phyloP scores from a whole-genome alignment of 2,329 filamentous ascomycete species.

The Rutstroemia sp. region DNA sequence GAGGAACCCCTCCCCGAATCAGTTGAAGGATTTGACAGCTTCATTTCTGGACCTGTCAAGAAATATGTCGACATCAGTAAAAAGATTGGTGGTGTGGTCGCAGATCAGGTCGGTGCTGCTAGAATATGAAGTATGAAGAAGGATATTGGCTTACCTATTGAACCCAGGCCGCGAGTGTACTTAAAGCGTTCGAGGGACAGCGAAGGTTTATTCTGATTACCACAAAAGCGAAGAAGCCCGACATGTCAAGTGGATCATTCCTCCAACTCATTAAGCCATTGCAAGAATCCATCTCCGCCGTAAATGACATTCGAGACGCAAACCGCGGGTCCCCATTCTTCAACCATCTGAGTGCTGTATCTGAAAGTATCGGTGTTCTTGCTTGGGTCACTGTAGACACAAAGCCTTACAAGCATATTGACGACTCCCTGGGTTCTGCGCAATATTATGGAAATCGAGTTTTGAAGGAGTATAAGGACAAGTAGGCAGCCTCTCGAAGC shows the following conservation, averaged over 20 bases:
- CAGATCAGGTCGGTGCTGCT: conserved; percentile 59
- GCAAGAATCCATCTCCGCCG: conserved; percentile 71
- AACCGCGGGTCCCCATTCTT: conserved; percentile 71
- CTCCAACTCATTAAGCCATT: conserved; percentile 80
- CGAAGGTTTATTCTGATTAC: conserved; percentile 82
- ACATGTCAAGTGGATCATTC: conserved; percentile 54
- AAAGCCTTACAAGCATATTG: conserved; percentile 79
- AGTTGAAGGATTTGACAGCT: conserved; percentile 81
- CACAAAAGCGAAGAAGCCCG: conserved; percentile 87
- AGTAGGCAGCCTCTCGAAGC: conserved; percentile 37
- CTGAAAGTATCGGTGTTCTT: conserved; percentile 82
- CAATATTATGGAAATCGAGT: conserved; percentile 95
- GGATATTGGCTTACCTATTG: too few species aligned
- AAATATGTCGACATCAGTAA: conserved; percentile 73
- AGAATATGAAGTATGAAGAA: background rate
- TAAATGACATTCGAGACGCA: conserved; percentile 72
- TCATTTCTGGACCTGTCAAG: conserved; percentile 67
- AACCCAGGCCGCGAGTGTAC: conserved; percentile 42
- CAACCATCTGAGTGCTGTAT: conserved; percentile 77
- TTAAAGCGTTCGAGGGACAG: conserved; percentile 70
- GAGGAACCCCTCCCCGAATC: conserved; percentile 58
- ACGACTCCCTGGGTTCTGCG: conserved; percentile 73
- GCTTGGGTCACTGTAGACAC: conserved; percentile 83
- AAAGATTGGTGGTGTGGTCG: conserved; percentile 68
- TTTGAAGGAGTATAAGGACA: conserved; percentile 82